Conservation (phyloP, 768 basidiomycete genomes). For the Lyophyllum semitale region DNA sequence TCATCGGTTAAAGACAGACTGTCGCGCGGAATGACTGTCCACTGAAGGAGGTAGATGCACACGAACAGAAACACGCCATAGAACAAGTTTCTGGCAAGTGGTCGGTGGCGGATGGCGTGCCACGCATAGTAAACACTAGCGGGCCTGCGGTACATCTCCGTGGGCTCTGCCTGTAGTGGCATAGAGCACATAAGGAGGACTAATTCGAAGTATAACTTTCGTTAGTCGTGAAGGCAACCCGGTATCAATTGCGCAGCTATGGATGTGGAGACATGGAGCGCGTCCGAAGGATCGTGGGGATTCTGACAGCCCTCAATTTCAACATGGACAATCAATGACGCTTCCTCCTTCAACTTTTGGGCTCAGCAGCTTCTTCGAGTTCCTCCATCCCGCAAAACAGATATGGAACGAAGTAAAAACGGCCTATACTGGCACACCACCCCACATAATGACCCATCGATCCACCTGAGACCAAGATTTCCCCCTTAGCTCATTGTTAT, state of each 20-base stretch:
- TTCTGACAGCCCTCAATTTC: no score
- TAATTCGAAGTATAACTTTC: neutral
- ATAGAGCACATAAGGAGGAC: slow-evolving; percentile 1
- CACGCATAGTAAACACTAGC: neutral
- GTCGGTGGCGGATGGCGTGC: slow-evolving; percentile 22
- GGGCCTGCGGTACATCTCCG: slow-evolving; percentile 14
- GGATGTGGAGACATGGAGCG: no score
- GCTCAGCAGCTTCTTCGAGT: no score
- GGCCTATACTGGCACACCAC: no score
- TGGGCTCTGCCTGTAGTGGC: slow-evolving; percentile 7
- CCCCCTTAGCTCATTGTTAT: no score
- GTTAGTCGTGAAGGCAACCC: neutral
- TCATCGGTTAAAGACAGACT: slow-evolving; percentile 4
- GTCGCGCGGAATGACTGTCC: slow-evolving; percentile 10
- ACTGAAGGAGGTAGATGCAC: slow-evolving; percentile 29
- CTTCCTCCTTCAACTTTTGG: no score
- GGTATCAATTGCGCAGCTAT: neutral
- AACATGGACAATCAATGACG: no score
- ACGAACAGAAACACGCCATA: slow-evolving; percentile 28
- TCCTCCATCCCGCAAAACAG: no score
- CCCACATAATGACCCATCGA: no score
- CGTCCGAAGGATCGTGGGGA: no score
- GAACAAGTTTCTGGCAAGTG: slow-evolving; percentile 29
- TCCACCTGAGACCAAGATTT: no score
- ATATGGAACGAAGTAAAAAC: no score